Base-by-base conservation (phyloP, 352 stramenopile species). In the Globisporangium cederbergense region DNA sequence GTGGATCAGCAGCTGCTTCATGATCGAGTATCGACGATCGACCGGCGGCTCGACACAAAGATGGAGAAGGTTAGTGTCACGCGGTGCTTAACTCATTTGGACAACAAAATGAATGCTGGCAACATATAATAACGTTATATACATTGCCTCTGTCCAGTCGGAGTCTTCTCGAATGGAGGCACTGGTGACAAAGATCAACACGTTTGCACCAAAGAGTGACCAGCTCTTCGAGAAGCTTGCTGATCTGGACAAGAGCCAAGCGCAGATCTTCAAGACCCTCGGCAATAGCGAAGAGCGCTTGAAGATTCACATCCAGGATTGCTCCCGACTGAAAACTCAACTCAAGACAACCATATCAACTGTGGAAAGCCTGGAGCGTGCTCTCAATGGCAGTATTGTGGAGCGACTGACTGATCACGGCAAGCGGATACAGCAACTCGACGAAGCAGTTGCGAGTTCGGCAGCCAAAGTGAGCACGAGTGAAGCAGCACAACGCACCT, bases 41-140 rank as follows among this genome's bases (percentile, higher is more conserved):
- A 89, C 18, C 71, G 61, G 16, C 76, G 72, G 2, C 50, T 91
- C 1, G 60, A 78, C 4, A 28, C 54, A 52, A 91, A 91, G 64
- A 68, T 91, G 65, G 83, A 91, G 52, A 91, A 91, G 78, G 80
- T 47, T 47, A n/a, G 1, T 32, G 10, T 43, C 14, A 28, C 25
- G 25, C 25, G 25, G 54, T 51, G 9, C 28, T 52, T 11, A 30
- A 34, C 47, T 54, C 11, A 11, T 28, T n/a, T n/a, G n/a, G 16
- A 1, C 8, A n/a, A 22, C 3, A 22, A 14, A 11, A 11, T 22
- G 16, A 18, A 32, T 28, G 14, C 18, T 43, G 9, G 22, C 28
- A 58, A 14, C 51, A 14, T 9, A 4, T 40, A 11, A 16, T 7
- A 10, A 38, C 46, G 11, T 22, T 3, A 36, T 50, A 8, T 7